Evolutionary conservation across 495 filamentous ascomycete genomes (phyloP), one percentile per base, ranked within the genome.

Genomic region (Amorphotheca resinae): DNA sequence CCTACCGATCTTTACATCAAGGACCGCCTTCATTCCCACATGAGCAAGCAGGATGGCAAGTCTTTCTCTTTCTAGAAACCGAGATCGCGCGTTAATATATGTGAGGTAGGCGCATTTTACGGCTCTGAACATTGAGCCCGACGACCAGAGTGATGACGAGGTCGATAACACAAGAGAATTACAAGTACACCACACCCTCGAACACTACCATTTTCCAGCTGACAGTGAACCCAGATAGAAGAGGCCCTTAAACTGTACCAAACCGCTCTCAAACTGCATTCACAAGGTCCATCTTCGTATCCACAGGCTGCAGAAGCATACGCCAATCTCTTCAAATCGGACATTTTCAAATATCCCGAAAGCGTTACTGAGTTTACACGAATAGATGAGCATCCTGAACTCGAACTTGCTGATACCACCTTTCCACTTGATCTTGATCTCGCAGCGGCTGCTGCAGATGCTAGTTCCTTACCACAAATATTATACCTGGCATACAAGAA

Each of bases 181-280:
- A 39, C 88, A 82, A 53, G 73, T 74, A 39, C n/a, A 9, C 11
- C 49, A 49, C 33, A 41, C 12, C 17, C 20, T 22, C 9, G 14
- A 30, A 14, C 23, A 22, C 21, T 32, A 5, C 46, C n/a, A 3
- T n/a, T n/a, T 9, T 14, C 7, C 18, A 15, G 11, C 42, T 48
- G n/a, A 47, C 43, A 38, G 22, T 22, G 26, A 33, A 12, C 8
- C 22, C 32, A 57, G 70, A 89, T 96, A 56, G 91, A 99, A 59
- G 91, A 99, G 61, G 87, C 91, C 21, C 65, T 99, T 46, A 96
- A 95, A 64, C 76, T 89, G 21, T 99, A 96, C 59, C 87, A 95
- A 57, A 80, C 69, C 42, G 91, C 91, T 17, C 65, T 99, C 21
- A 95, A 89, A 59, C 76, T 87, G 47, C 93, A 99, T 54, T 80